phyloP scores from a whole-genome alignment of 2,329 filamentous ascomycete genomes.

The Pseudogymnoascus sp. region DNA sequence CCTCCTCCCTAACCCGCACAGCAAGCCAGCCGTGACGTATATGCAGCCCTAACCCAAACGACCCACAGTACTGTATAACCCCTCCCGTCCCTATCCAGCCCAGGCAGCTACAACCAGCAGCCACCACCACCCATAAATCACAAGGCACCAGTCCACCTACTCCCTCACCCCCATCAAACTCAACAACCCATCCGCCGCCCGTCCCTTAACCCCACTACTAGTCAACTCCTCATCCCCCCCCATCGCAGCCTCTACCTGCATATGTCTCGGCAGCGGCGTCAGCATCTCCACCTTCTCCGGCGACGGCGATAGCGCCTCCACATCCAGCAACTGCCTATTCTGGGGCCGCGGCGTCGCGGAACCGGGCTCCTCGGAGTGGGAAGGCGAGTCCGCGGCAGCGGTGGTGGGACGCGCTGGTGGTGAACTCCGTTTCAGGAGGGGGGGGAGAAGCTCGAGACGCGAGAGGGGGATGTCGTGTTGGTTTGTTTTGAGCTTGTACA shows the following conservation, averaged over 20 bases:
- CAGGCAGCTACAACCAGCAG: not conserved
- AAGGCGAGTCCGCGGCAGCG: not conserved
- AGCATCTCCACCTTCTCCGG: not conserved
- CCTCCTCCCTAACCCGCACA: not conserved
- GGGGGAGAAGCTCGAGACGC: slow-evolving; percentile 39
- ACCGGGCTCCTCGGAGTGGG: not conserved
- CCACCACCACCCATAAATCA: not conserved
- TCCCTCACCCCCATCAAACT: slow-evolving; percentile 21
- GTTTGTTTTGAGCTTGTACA: slow-evolving; percentile 67
- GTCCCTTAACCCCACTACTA: slow-evolving; percentile 39
- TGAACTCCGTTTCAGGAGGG: slow-evolving; percentile 14
- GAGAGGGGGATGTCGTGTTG: slow-evolving; percentile 59
- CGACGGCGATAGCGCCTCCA: too few species aligned
- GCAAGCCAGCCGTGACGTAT: slow-evolving; percentile 6
- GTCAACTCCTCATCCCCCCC: slow-evolving; percentile 30
- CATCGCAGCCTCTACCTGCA: slow-evolving; percentile 10
- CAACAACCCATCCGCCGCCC: slow-evolving; percentile 44
- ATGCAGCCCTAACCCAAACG: slow-evolving; percentile 1
- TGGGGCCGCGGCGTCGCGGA: not conserved
- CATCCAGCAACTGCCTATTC: not conserved
- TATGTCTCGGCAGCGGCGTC: not conserved
- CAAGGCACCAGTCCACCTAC: not conserved
- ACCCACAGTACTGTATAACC: not conserved
- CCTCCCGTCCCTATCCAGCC: not conserved
- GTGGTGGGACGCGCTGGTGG: not conserved